These are phyloP conservation scores for Tetrahymena borealis DNA, from an alignment of 73 alveolate species.

Conservation along the genomic window DNA sequence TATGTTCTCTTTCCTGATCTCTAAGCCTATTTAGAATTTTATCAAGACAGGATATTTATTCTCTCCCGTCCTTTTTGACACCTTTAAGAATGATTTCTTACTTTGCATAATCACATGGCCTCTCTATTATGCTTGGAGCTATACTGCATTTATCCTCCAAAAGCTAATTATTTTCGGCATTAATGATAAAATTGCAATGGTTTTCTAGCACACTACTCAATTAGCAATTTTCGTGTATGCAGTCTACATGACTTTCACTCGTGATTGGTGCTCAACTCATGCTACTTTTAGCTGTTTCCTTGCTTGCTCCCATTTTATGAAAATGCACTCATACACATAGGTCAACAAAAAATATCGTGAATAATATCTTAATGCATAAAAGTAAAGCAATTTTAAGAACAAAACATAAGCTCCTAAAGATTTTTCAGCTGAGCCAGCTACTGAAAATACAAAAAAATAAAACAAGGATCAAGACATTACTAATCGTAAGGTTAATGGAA, in stretches of 20 bases:
- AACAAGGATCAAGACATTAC: neutral
- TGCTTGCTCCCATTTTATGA: constrained; percentile 32
- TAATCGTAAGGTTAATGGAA: neutral
- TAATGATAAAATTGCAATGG: neutral
- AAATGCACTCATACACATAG: constrained; percentile 51
- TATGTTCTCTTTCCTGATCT: constrained; percentile 8
- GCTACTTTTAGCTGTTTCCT: constrained; percentile 26
- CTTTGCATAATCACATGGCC: constrained; percentile 43
- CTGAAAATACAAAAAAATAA: neutral
- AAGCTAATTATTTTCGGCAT: neutral
- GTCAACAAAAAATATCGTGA: constrained; percentile 20
- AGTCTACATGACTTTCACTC: constrained; percentile 24
- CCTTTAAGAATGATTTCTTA: constrained; percentile 18
- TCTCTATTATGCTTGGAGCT: constrained; percentile 28
- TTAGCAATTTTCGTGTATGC: constrained; percentile 25
- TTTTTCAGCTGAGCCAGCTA: neutral
- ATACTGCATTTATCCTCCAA: constrained; percentile 21
- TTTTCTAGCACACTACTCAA: constrained; percentile 13
- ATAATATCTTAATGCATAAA: neutral
- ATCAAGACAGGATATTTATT: constrained; percentile 12
- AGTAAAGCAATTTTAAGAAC: neutral
- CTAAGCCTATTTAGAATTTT: constrained; percentile 20
- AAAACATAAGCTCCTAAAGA: neutral
- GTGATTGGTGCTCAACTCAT: constrained; percentile 40
- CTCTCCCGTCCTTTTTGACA: constrained; percentile 10